A percentile compares a stretch with the other conserved stretches of the same genome.
Evolutionary conservation across 139 green algal genomes (phyloP).

Genomic region (Ettlia oleoabundans): DNA sequence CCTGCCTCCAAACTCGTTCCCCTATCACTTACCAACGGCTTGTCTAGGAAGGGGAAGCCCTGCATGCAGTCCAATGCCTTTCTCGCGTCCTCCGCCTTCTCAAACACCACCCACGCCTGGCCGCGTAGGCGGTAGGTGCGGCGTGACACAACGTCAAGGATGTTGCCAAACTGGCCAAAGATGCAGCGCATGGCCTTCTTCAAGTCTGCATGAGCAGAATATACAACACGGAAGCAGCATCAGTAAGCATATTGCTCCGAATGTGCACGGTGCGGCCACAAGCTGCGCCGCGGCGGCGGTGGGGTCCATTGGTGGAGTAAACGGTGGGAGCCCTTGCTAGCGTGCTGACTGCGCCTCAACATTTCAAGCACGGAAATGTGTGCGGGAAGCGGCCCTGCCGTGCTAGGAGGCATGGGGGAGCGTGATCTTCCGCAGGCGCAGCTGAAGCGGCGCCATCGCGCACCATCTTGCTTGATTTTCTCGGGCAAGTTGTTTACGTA

Average conservation of each 20-base stretch:
- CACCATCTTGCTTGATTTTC: slow-evolving; percentile 94
- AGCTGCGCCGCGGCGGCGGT: too few relatives aligned
- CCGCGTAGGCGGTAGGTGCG: slow-evolving; percentile 90
- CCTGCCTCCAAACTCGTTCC: too few relatives aligned
- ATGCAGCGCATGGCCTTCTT: slow-evolving; percentile 93
- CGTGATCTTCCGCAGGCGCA: not conserved
- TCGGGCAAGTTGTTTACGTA: slow-evolving; percentile 97
- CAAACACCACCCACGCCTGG: slow-evolving; percentile 98
- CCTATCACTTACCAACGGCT: slow-evolving; percentile 91
- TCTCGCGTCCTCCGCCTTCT: slow-evolving; percentile 77
- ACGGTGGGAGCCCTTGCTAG: too few relatives aligned
- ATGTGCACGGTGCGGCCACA: too few relatives aligned
- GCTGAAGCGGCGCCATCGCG: not conserved
- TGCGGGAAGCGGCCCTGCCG: not conserved
- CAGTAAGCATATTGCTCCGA: too few relatives aligned
- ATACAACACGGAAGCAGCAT: too few relatives aligned
- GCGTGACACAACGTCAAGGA: slow-evolving; percentile 90
- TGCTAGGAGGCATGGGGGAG: not conserved
- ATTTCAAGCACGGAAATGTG: not conserved
- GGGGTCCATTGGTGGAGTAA: too few relatives aligned
- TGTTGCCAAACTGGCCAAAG: slow-evolving; percentile 96
- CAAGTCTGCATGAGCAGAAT: slow-evolving; percentile 75
- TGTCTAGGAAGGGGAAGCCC: slow-evolving; percentile 98
- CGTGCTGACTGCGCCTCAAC: too few relatives aligned
- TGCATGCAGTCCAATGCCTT: slow-evolving; percentile 92